Evolutionary conservation across 2,329 filamentous ascomycete genomes (phyloP), one percentile per base, ranked within the genome.

Genomic region (Trichoderma asperellum): DNA sequence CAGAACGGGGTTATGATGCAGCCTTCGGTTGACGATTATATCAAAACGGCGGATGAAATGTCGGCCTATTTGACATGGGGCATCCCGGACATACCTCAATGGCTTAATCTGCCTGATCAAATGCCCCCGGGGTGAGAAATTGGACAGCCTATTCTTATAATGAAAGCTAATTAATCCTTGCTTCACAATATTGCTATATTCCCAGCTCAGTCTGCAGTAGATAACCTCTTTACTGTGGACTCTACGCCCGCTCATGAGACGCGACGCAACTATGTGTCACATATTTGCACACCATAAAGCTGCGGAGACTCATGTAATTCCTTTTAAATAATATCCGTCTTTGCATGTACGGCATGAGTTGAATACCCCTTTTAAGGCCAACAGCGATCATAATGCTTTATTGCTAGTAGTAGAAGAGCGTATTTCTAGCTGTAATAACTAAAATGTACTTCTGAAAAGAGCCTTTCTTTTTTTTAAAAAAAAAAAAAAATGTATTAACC

Each of bases 31-130:
- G 71, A 73, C 47, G 74, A 76, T 29, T 75, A 76, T 59, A 73
- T 75, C 55, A 71, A 71, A 43, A 71, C 73, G 18, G 74, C 74
- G 4, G 74, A 73, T 53, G 73, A 76, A 58, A 76, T 76, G 73
- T 74, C 73, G 8, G 66, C 70, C 16, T 72, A 72, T 49, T 59
- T 76, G 34, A 75, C 74, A 16, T 75, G 74, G 74, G 68, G 71
- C 11, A 71, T 71, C 62, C 68, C 68, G 14, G 73, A 73, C 16
- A 60, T 74, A 8, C 70, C 73, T n/a, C 40, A 40, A 18, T 70
- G 68, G 68, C 56, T 67, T 12, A 58, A 63, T n/a, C 3, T 70
- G 1, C 16, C 62, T 27, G 64, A 62, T 18, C 68, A 59, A 49
- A 62, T 75, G 59, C 57, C 57, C 5, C 55, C 55, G 14, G 64